Percentiles rank a stretch among this genome's conserved stretches.
phyloP scores from a whole-genome alignment of 1,139 yeast genomes.

The Lodderomyces theae region DNA sequence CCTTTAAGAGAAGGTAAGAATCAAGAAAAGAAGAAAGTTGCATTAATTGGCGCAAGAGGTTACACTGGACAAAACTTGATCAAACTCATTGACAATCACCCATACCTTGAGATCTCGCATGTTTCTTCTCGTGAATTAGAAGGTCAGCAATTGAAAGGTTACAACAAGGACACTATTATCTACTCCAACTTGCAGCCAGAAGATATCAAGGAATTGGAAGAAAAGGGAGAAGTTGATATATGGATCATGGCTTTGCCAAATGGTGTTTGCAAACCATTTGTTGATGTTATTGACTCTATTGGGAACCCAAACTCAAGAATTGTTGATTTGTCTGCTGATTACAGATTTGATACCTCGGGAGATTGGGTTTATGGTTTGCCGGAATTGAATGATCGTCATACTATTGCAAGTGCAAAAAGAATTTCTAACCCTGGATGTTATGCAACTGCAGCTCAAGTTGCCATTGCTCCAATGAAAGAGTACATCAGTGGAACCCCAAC shows the following conservation, averaged over 20 bases:
- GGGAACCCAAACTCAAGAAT: constrained; percentile 64
- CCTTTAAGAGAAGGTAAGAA: constrained; percentile 64
- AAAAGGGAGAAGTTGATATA: constrained; percentile 75
- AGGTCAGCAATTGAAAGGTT: constrained; percentile 85
- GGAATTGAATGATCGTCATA: constrained; percentile 62
- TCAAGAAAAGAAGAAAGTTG: constrained; percentile 65
- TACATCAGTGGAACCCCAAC: constrained; percentile 70
- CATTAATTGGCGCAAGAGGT: constrained; percentile 97
- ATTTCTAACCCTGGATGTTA: constrained; percentile 98
- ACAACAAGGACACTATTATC: constrained; percentile 72
- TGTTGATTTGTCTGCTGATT: constrained; percentile 92
- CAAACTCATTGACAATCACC: constrained; percentile 81
- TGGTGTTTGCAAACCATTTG: constrained; percentile 97
- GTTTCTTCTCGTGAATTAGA: constrained; percentile 93
- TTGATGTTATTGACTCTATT: constrained; percentile 81
- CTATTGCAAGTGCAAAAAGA: constrained; percentile 70
- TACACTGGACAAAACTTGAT: constrained; percentile 94
- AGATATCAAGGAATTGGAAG: constrained; percentile 77
- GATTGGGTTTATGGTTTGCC: constrained; percentile 96
- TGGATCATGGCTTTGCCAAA: constrained; percentile 99
- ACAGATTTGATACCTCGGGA: constrained; percentile 83
- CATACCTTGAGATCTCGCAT: constrained; percentile 80
- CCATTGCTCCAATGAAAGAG: constrained; percentile 78
- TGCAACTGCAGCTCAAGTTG: constrained; percentile 95
- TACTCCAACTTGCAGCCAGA: constrained; percentile 87